Percentiles rank a stretch among this genome's conserved stretches.
Evolutionary conservation across 768 basidiomycete genomes (phyloP).

Genomic region (Boletus rubroflammeus): DNA sequence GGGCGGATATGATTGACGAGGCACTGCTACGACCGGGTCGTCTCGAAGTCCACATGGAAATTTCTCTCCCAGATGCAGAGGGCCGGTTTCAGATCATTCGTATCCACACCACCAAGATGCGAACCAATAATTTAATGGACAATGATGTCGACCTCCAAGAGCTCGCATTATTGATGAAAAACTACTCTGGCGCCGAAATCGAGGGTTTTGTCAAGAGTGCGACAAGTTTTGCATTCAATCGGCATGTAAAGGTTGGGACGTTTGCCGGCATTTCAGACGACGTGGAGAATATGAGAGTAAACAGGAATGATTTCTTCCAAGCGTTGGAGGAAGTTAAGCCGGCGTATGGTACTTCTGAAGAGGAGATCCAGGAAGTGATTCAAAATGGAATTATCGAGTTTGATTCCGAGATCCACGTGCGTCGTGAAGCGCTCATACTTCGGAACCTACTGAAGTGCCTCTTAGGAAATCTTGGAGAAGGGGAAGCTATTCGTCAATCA

Average conservation of each 20-base stretch:
- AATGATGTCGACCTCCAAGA: conserved; percentile 77
- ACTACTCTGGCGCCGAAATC: conserved; percentile 97
- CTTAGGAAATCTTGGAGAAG: conserved; percentile 79
- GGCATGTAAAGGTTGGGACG: conserved; percentile 97
- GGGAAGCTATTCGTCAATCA: conserved; percentile 91
- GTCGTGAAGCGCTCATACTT: conserved; percentile 1
- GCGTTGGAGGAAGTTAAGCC: conserved; percentile 94
- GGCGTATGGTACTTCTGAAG: conserved; percentile 96
- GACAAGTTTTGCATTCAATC: conserved; percentile 95
- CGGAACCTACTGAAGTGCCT: not conserved
- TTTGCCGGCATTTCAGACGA: conserved; percentile 97
- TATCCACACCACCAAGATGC: conserved; percentile 96
- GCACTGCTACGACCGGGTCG: conserved; percentile 95
- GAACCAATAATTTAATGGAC: conserved; percentile 86
- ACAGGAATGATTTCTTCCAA: conserved; percentile 78
- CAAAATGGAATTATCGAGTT: conserved; percentile 97
- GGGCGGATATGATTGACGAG: conserved; percentile 98
- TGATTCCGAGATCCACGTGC: conserved; percentile 68
- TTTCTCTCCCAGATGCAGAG: conserved; percentile 91
- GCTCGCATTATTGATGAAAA: conserved; percentile 84
- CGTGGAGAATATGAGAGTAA: conserved; percentile 89
- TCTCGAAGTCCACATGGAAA: conserved; percentile 99
- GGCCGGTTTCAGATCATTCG: conserved; percentile 91
- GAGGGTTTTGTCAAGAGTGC: conserved; percentile 96
- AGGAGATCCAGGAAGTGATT: conserved; percentile 88